Percentiles rank a stretch among this genome's conserved stretches.
phyloP scores from a whole-genome alignment of 1,139 yeast genomes.

The Scheffersomyces lignicola region DNA sequence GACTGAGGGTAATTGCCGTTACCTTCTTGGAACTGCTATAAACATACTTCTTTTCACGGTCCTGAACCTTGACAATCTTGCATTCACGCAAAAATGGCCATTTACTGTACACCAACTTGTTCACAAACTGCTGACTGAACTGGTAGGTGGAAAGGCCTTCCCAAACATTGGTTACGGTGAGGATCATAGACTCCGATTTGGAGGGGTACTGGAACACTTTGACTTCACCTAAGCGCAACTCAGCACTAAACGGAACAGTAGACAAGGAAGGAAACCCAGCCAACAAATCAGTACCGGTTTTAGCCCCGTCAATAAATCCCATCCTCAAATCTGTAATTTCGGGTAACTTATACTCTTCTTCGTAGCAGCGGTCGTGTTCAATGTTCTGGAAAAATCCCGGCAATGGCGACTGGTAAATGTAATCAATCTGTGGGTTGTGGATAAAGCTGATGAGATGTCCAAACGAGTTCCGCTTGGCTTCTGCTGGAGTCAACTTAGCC shows the following conservation, averaged over 20 bases:
- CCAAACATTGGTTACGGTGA: conserved; percentile 57
- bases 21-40: conserved; percentile 30
- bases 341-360: conserved; percentile 54
- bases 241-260: conserved; percentile 59
- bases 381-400: conserved; percentile 78
- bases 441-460: conserved; percentile 69
- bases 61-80: conserved; percentile 63
- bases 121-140: conserved; percentile 59
- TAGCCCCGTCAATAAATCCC: conserved; percentile 70
- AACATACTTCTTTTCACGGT: conserved; percentile 51
- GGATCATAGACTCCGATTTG: conserved; percentile 76
- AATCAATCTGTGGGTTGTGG: conserved; percentile 75
- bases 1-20: conserved; percentile 38
- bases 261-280: conserved; percentile 91
- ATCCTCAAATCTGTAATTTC: conserved; percentile 47
- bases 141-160: conserved; percentile 49
- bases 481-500: conserved; percentile 62
- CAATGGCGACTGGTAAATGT: conserved; percentile 72
- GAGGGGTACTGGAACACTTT: conserved; percentile 84
- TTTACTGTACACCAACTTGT: conserved; percentile 65
- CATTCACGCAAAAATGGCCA: conserved; percentile 94
- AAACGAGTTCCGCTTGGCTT: conserved; percentile 67
- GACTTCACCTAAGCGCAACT: conserved; percentile 61
- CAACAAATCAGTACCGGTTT: conserved; percentile 63
- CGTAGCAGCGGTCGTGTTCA: conserved; percentile 76